Percentiles rank a stretch among this genome's conserved stretches.
phyloP scores from a whole-genome alignment of 306 rosid genomes.

The Glycyrrhiza uralensis region DNA sequence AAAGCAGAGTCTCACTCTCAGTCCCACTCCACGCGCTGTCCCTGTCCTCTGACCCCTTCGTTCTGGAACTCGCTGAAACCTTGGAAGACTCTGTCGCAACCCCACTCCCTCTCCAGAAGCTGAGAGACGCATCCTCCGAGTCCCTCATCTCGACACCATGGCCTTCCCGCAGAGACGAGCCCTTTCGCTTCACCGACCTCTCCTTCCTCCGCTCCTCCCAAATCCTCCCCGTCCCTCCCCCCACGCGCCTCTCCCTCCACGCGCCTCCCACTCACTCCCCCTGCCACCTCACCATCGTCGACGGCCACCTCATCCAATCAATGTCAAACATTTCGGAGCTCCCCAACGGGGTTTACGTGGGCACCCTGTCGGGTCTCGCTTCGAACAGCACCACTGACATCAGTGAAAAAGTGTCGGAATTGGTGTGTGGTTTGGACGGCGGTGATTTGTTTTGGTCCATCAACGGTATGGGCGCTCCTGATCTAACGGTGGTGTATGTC shows the following conservation, averaged over 20 bases:
- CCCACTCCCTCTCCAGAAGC: conserved; percentile 62
- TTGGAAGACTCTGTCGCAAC: conserved; percentile 73
- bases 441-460: conserved; percentile 92
- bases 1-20: conserved; percentile 13
- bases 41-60: conserved; percentile 71
- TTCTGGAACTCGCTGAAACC: conserved; percentile 83
- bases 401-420: conserved; percentile 45
- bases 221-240: conserved; percentile 55
- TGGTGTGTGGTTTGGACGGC: conserved; percentile 9
- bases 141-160: conserved; percentile 78
- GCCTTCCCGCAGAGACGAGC: conserved; percentile 89
- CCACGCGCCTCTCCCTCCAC: conserved; percentile 22
- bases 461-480: conserved; percentile 89
- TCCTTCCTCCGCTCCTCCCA: conserved; percentile 65
- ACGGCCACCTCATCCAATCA: conserved; percentile 43
- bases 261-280: conserved; percentile 33
- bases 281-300: conserved; percentile 40
- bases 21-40: conserved; percentile 25
- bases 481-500: conserved; percentile 70
- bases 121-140: conserved; percentile 55
- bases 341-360: conserved; percentile 64
- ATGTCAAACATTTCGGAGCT: conserved; percentile 34
- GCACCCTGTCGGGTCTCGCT: conserved; percentile 46
- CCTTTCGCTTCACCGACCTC: conserved; percentile 85
- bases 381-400: conserved; percentile 10